Base-by-base conservation (phyloP, 163 green algal species). In the Coccomyxa subellipsoidea region DNA sequence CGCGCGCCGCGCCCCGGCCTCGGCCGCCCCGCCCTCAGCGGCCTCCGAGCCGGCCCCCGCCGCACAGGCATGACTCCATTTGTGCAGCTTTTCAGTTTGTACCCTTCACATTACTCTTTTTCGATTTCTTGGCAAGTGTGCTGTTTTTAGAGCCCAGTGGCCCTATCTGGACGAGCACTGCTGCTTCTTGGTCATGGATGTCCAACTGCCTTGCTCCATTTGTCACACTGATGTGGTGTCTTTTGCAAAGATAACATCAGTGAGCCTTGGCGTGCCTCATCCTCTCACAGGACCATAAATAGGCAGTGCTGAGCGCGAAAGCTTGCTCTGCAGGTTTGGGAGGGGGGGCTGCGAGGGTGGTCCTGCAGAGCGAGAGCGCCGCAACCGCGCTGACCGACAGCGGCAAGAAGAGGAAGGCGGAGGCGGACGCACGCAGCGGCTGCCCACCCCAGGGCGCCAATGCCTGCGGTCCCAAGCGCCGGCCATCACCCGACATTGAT, bases 351-450 rank as follows among this genome's bases (percentile, higher is more conserved):
- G 54, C 69, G 54, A 47, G 72, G 36, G 37, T 78, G 29, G 29
- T 53, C 12, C 23, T 47, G 72, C 15, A 9, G 37, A 78, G 32
- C 47, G 66, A 5, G 7, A 23, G 8, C 1, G n/a, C 29, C 27
- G 66, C 66, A 23, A 23, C 66, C 66, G 66, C 27, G 66, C 66
- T 34, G 21, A 54, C 69, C 71, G 83, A 83, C 53, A 85, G 75
- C 78, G 72, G 84, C 35, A 88, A 90, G 39, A 86, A 90, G 72
- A 82, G 86, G 21, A 90, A 90, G 80, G 86, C 86, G n/a, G 86
- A 88, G 40, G 37, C 38, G 39, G 83, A 89, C 6, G 83, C 83
- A 3, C 38, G 25, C n/a, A n/a, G n/a, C n/a, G 38, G 38, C 7
- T 38, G 38, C 76, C 38, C 37, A 35, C 37, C 12, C 53, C 15